Conservation (phyloP, 768 basidiomycete species). For the Serpula lacrymans region DNA sequence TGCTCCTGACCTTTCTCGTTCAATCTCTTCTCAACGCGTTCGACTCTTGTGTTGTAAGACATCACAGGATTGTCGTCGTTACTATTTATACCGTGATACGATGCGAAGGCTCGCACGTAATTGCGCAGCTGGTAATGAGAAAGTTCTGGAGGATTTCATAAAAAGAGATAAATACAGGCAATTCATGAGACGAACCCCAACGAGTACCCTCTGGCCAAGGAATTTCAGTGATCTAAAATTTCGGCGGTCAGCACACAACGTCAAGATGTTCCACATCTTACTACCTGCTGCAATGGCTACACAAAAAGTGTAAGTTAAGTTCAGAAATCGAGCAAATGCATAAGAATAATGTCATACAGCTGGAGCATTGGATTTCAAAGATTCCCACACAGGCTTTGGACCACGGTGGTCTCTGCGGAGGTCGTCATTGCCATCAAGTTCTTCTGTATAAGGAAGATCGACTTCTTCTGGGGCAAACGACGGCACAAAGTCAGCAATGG, state of each 20-base stretch:
- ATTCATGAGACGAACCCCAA: slow-evolving; percentile 25
- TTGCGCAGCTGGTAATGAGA: slow-evolving; percentile 30
- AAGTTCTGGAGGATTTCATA: slow-evolving; percentile 23
- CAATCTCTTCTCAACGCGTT: slow-evolving; percentile 38
- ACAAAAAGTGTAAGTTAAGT: not conserved
- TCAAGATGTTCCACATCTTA: not conserved
- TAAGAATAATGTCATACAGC: slow-evolving; percentile 20
- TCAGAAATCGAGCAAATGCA: not conserved
- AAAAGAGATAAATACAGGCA: slow-evolving; percentile 10
- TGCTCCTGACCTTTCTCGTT: slow-evolving; percentile 24
- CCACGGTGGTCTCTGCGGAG: slow-evolving; percentile 28
- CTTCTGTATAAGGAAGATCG: slow-evolving; percentile 16
- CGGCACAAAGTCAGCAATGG: slow-evolving; percentile 33
- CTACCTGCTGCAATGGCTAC: slow-evolving; percentile 17
- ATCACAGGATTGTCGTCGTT: slow-evolving; percentile 38
- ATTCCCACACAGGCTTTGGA: slow-evolving; percentile 37
- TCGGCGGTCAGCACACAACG: not conserved
- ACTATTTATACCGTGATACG: slow-evolving; percentile 38
- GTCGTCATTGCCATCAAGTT: slow-evolving; percentile 13
- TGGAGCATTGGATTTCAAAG: slow-evolving; percentile 32
- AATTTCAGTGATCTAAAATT: slow-evolving; percentile 5
- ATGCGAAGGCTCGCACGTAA: slow-evolving; percentile 41
- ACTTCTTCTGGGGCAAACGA: slow-evolving; percentile 32
- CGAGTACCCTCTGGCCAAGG: slow-evolving; percentile 6
- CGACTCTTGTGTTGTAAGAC: slow-evolving; percentile 47